Base-by-base conservation (phyloP, 768 basidiomycete species). In the Tulasnella sp. region DNA sequence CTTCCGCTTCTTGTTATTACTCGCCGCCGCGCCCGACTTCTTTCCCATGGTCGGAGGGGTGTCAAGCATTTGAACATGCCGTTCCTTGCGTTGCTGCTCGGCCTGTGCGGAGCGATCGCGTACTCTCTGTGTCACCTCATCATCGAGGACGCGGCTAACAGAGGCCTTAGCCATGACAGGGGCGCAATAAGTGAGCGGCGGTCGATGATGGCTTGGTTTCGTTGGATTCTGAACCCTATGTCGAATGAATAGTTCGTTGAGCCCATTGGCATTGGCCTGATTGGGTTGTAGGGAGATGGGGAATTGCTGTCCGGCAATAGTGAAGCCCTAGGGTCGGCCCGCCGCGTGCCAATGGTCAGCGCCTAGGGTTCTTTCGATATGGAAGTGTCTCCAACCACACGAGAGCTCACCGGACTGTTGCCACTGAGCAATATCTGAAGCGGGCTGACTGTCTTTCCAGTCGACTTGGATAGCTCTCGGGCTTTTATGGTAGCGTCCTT, bases 321-420 rank as follows among this genome's bases (percentile, higher is more conserved):
- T 51, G 42, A 59, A 32, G 50, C 58, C 58, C 58, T 59, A 23
- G 21, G 27, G 30, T n/a, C n/a, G n/a, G 17, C 29, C 15, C 21
- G 38, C 27, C 7, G 58, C 30, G 34, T 21, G 38, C n/a, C 7
- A 30, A 9, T 27, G 47, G 19, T 59, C 45, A 21, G 38, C 7
- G 24, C 42, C 42, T 27, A 26, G 32, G 19, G 19, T 43, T 38
- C 23, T 21, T 42, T 19, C 44, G 50, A 11, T 38, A 38, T 38
- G 44, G 34, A 44, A 38, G n/a, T 15, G 41, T 56, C 55, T n/a
- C 55, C 42, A 43, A 56, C 27, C 48, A 50, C 48, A 32, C 32
- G 26, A 59, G 29, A 23, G 50, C 58, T 59, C 58, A 59, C 58
- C 58, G 58, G 58, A 21, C 21, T 51, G 47, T 49, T 32, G 45